A percentile compares a stretch with the other conserved stretches of the same genome.
These are phyloP conservation scores for Ceratocystis huliohia DNA, from an alignment of 2,329 filamentous ascomycete genomes.

Conservation along the genomic window DNA sequence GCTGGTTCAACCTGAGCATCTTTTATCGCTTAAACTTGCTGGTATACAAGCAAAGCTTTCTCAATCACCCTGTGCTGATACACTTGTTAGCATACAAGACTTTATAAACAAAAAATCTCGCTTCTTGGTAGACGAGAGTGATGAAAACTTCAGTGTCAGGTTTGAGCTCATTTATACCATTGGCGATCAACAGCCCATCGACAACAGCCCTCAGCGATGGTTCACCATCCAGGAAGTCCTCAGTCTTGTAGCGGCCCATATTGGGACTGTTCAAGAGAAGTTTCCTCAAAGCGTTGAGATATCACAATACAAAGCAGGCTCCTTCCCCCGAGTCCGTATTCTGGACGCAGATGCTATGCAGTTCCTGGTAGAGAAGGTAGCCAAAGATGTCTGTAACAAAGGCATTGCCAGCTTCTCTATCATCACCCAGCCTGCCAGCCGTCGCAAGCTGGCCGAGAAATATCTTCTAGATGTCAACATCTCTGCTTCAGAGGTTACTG, in stretches of 20 bases:
- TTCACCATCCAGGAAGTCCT: constrained; percentile 41
- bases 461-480: constrained; percentile 35
- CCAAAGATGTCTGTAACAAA: constrained; percentile 31
- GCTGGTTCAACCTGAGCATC: constrained; percentile 50
- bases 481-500: constrained; percentile 26
- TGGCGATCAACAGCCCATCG: constrained; percentile 38
- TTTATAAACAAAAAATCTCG: constrained; percentile 35
- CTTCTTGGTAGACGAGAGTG: constrained; percentile 53
- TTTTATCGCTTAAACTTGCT: constrained; percentile 52
- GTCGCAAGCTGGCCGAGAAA: constrained; percentile 28
- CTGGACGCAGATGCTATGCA: constrained; percentile 28
- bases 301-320: constrained; percentile 24
- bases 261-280: constrained; percentile 24
- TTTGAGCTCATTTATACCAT: constrained; percentile 54
- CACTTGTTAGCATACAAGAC: constrained; percentile 32
- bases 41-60: constrained; percentile 35
- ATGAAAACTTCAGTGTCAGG: constrained; percentile 48
- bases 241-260: constrained; percentile 29
- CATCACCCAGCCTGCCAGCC: constrained; percentile 26
- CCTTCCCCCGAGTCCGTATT: constrained; percentile 39
- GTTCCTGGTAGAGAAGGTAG: constrained; percentile 24
- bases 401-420: constrained; percentile 35
- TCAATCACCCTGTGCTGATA: background rate
- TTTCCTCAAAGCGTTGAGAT: constrained; percentile 35
- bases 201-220: constrained; percentile 46